Evolutionary conservation across 164 flowering plant genomes (phyloP), one percentile per base, ranked within the genome.

Genomic region (Vitis cinerea): DNA sequence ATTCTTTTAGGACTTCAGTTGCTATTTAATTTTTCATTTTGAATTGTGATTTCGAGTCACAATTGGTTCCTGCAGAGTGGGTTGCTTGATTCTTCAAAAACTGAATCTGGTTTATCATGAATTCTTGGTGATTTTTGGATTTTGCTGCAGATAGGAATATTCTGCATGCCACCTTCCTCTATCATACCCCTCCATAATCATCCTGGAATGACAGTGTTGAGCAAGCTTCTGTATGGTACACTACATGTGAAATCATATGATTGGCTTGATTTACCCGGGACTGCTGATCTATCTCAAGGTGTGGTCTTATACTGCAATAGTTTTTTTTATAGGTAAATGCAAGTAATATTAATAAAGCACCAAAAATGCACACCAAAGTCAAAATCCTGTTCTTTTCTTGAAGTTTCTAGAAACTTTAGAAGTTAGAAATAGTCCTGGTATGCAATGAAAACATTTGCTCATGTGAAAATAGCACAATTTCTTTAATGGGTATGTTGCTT

Each of bases 151-250:
- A 87, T 94, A 64, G 98, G 98, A 71, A 92, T 94, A 63, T 94
- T 94, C 67, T 89, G 94, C 73, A 90, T 94, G 98, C 98, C 97
- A 31, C 90, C 98, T n/a, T 84, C 90, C 31, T 87, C 98, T 29
- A 77, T 94, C 68, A 94, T 94, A 61, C 98, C 98, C n/a, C 85
- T 92, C 55, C 98, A 94, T 79, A 89, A 94, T 75, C 98, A 94
- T 83, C 98, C 98, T 68, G 95, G 97, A 79, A 92, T 94, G 98
- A 94, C 98, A 27, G 98, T 94, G 64, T 75, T 92, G 82, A 92
- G 97, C 90, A 94, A 90, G 89, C 93, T 92, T 74, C 69, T 94
- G 12, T 94, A 90, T 76, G 98, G 97, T 70, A 68, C 98, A 62
- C 16, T 90, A 44, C 81, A 81, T 75, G 97, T 90, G 64, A 86